Evolutionary conservation across 495 filamentous ascomycete genomes (phyloP).

Genomic region (Penicillium desertorum): DNA sequence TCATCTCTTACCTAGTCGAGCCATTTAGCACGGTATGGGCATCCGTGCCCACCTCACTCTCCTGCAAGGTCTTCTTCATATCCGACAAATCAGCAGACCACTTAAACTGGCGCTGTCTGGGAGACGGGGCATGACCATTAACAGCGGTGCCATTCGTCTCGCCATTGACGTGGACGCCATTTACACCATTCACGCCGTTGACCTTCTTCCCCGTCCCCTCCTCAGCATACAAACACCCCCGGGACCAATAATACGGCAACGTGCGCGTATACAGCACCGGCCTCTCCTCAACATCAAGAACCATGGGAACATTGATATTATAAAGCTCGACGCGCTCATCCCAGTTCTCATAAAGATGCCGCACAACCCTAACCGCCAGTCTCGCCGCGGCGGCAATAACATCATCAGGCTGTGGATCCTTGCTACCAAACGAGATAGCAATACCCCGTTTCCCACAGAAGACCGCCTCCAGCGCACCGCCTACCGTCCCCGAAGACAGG

Average conservation of each 20-base stretch:
- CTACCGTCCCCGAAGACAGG: slow-evolving; percentile 82
- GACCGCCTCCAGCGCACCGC: slow-evolving; percentile 89
- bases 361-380: slow-evolving; percentile 69
- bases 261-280: slow-evolving; percentile 75
- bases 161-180: slow-evolving; percentile 54
- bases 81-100: slow-evolving; percentile 47
- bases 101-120: slow-evolving; percentile 39
- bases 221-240: slow-evolving; percentile 80
- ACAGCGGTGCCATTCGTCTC: slow-evolving; percentile 8
- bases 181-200: slow-evolving; percentile 10
- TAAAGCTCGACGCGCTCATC: slow-evolving; percentile 77
- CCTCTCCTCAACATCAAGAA: slow-evolving; percentile 52
- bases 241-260: slow-evolving; percentile 82
- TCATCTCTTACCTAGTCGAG: slow-evolving; percentile 39
- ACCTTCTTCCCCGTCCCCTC: slow-evolving; percentile 10
- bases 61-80: slow-evolving; percentile 48
- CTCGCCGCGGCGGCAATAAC: slow-evolving; percentile 70
- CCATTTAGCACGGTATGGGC: slow-evolving; percentile 89
- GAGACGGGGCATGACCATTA: slow-evolving; percentile 22
- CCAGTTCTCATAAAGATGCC: slow-evolving; percentile 73
- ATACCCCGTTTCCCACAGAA: slow-evolving; percentile 74
- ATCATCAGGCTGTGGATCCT: slow-evolving; percentile 65
- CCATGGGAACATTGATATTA: slow-evolving; percentile 81
- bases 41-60: slow-evolving; percentile 75
- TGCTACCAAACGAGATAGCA: slow-evolving; percentile 79